Evolutionary conservation across 2,329 filamentous ascomycete genomes (phyloP), one percentile per base, ranked within the genome.

Genomic region (Cadophora sp.): DNA sequence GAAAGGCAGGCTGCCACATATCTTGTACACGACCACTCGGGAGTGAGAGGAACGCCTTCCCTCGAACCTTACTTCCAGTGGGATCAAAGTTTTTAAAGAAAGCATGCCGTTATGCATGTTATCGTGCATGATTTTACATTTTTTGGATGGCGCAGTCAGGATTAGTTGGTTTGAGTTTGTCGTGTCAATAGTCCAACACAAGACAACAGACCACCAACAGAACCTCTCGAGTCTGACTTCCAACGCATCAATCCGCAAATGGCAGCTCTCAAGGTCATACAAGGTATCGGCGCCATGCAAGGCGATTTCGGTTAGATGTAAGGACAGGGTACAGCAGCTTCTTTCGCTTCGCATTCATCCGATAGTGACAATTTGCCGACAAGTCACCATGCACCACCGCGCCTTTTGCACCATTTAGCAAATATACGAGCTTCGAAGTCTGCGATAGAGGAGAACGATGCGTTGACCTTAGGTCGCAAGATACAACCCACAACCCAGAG

Each of bases 1-100:
- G 41, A 20, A 33, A 60, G n/a, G 39, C 58, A 60, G 24, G 20
- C 43, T n/a, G 43, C 58, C 58, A 24, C 58, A 48, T 48, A 47
- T 48, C 20, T 20, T 60, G 58, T 60, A 18, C 41, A 20, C 41
- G 39, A 39, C 20, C 27, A 22, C 1, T 36, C 22, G 14, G 20
- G 7, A 36, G 11, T 30, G 8, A 36, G 20, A 24, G 43, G 16
- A 43, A 48, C 16, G 22, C 24, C 22, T 30, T 20, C 22, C 24
- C 33, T 60, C 22, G 9, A 47, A n/a, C 30, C 41, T 41, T 33
- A 7, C 27, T 33, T 11, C 20, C 36, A 43, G 7, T 4, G 14
- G 33, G 53, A 9, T 4, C 51, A 16, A 55, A 5, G 16, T 16
- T 36, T 20, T 20, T 36, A 16, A 36, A 36, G 20, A 16, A 56